These are phyloP conservation scores for Polyrhizophydium stewartii DNA, from an alignment of 371 early-diverging fungal species.

Conservation along the genomic window DNA sequence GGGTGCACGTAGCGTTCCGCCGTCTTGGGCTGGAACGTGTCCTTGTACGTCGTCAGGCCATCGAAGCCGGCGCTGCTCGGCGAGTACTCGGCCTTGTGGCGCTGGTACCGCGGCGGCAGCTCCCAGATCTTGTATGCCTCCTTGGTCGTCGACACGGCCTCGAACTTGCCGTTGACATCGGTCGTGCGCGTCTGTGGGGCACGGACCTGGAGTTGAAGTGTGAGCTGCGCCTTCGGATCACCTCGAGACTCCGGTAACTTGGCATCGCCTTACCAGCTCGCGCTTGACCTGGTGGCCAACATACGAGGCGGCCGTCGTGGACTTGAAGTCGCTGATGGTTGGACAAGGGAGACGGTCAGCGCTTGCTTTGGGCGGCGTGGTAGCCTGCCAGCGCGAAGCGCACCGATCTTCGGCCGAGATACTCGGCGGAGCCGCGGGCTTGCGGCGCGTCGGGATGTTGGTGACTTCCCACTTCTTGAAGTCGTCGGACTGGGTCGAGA, in stretches of 20 bases:
- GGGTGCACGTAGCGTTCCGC: slow-evolving; percentile 13
- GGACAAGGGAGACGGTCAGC: not conserved
- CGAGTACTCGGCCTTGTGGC: slow-evolving; percentile 20
- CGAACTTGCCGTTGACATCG: slow-evolving; percentile 19
- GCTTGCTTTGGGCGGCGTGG: too few relatives aligned
- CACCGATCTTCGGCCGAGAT: slow-evolving; percentile 25
- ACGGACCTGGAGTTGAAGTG: not conserved
- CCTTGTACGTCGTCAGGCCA: slow-evolving; percentile 11
- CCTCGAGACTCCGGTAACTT: too few relatives aligned
- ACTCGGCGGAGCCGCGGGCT: slow-evolving; percentile 6
- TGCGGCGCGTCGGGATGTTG: slow-evolving; percentile 12
- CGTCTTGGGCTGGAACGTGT: slow-evolving; percentile 25
- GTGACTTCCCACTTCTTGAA: slow-evolving; percentile 29
- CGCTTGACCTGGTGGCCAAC: slow-evolving; percentile 19
- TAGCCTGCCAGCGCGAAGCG: too few relatives aligned
- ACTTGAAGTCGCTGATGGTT: slow-evolving; percentile 41
- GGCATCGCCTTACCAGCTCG: slow-evolving; percentile 10
- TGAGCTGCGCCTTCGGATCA: too few relatives aligned
- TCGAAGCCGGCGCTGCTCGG: slow-evolving; percentile 25
- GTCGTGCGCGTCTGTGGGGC: slow-evolving; percentile 16
- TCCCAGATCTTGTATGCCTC: slow-evolving; percentile 36
- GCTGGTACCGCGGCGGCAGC: slow-evolving; percentile 19
- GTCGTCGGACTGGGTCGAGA: slow-evolving; percentile 25
- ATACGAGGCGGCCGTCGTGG: slow-evolving; percentile 34
- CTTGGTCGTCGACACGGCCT: slow-evolving; percentile 26